phyloP scores from a whole-genome alignment of 1,139 yeast species.

The Scheffersomyces stambukii region DNA sequence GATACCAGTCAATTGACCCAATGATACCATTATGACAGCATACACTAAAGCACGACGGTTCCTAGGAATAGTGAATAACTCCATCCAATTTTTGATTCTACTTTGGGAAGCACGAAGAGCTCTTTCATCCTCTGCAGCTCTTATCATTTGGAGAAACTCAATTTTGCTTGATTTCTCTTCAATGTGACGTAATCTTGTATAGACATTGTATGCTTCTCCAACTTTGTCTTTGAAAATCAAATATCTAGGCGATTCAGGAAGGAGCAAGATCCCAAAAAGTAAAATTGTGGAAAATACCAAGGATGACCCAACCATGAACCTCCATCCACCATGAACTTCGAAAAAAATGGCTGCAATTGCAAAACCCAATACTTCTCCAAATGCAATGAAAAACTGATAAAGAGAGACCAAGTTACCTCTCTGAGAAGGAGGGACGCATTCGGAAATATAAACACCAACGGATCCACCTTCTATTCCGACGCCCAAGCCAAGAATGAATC shows the following conservation, averaged over 20 bases:
- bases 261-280: conserved; percentile 42
- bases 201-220: conserved; percentile 50
- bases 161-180: conserved; percentile 32
- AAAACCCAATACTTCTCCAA: conserved; percentile 56
- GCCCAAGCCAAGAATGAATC: conserved; percentile 54
- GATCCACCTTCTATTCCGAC: conserved; percentile 61
- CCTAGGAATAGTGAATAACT: conserved; percentile 49
- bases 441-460: conserved; percentile 56
- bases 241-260: conserved; percentile 52
- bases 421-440: conserved; percentile 52
- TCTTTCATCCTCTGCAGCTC: conserved; percentile 25
- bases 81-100: conserved; percentile 34
- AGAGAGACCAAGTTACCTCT: conserved; percentile 57
- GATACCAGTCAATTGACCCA: conserved; percentile 57
- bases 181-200: conserved; percentile 50
- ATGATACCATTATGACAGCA: conserved; percentile 50
- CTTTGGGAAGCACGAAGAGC: conserved; percentile 22
- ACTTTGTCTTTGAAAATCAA: conserved; percentile 45
- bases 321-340: conserved; percentile 53
- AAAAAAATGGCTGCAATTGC: conserved; percentile 56
- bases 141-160: conserved; percentile 49
- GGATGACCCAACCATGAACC: conserved; percentile 58
- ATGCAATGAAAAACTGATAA: conserved; percentile 55
- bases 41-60: conserved; percentile 56
- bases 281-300: conserved; percentile 51